Percentiles rank a stretch among this genome's conserved stretches.
Conservation (phyloP, 495 filamentous ascomycete species). For the Annulohypoxylon moriforme region DNA sequence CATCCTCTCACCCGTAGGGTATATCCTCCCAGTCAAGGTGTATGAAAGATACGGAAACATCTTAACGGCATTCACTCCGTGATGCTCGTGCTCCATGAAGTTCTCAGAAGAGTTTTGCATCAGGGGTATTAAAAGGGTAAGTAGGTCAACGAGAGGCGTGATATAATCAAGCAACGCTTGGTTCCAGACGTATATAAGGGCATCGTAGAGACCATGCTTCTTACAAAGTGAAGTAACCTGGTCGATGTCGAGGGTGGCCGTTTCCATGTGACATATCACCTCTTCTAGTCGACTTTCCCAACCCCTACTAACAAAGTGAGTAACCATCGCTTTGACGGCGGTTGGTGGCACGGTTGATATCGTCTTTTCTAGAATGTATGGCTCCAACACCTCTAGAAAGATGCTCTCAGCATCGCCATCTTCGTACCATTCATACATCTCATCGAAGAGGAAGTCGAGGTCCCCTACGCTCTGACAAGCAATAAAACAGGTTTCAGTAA, state of each 20-base stretch:
- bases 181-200: slow-evolving; percentile 97
- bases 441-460: slow-evolving; percentile 87
- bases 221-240: slow-evolving; percentile 92
- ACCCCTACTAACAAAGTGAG: slow-evolving; percentile 78
- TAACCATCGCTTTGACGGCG: slow-evolving; percentile 86
- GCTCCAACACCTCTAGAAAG: slow-evolving; percentile 87
- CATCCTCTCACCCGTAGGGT: slow-evolving; percentile 84
- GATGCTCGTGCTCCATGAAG: slow-evolving; percentile 60
- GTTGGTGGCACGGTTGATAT: slow-evolving; percentile 81
- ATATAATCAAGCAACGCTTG: slow-evolving; percentile 88
- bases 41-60: slow-evolving; percentile 96
- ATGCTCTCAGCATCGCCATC: slow-evolving; percentile 76
- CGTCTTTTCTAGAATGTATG: slow-evolving; percentile 81
- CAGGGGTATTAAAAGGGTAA: slow-evolving; percentile 74
- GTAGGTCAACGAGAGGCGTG: slow-evolving; percentile 85
- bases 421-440: slow-evolving; percentile 89
- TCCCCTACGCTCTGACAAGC: slow-evolving; percentile 82
- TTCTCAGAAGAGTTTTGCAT: slow-evolving; percentile 62
- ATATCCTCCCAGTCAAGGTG: slow-evolving; percentile 87
- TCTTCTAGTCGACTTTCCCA: slow-evolving; percentile 85
- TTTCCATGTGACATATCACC: slow-evolving; percentile 92
- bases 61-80: slow-evolving; percentile 79
- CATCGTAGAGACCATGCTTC: slow-evolving; percentile 90
- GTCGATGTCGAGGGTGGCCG: slow-evolving; percentile 90
- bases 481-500: slow-evolving; percentile 84